Conservation (phyloP, 75 land plant genomes). For the Chamaecyparis obtusa region DNA sequence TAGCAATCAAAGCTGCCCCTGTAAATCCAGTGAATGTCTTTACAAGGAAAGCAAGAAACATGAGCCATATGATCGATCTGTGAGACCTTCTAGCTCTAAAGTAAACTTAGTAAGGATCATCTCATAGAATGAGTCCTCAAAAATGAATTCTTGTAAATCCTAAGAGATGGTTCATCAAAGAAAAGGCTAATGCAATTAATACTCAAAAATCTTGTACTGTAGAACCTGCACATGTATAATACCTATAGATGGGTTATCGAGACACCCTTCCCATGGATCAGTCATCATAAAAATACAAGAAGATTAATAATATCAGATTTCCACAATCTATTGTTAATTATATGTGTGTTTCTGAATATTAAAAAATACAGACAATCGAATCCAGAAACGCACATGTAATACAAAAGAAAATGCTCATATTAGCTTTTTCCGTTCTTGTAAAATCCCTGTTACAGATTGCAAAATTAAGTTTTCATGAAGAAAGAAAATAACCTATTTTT, state of each 20-base stretch:
- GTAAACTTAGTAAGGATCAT: not conserved
- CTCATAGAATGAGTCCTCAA: not conserved
- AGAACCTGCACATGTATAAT: not conserved
- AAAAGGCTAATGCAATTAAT: not conserved
- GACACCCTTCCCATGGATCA: not conserved
- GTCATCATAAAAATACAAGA: not conserved
- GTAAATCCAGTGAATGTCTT: not conserved
- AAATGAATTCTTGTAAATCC: not conserved
- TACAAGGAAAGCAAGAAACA: no score
- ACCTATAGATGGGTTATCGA: not conserved
- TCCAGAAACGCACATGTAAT: no score
- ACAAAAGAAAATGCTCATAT: no score
- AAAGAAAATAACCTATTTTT: conserved; percentile 7
- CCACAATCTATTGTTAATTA: no score
- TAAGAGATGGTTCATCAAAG: not conserved
- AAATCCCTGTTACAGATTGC: conserved; percentile 8
- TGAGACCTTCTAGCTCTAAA: no score
- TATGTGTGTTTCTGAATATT: no score
- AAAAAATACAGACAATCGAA: no score
- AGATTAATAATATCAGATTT: no score
- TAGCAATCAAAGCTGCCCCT: not conserved
- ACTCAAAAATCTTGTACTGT: not conserved
- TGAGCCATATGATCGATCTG: no score
- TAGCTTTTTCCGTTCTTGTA: not conserved
- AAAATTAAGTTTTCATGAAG: conserved; percentile 7